Conservation (phyloP, 805 yeast species). For the Monosporozyma solicola region DNA sequence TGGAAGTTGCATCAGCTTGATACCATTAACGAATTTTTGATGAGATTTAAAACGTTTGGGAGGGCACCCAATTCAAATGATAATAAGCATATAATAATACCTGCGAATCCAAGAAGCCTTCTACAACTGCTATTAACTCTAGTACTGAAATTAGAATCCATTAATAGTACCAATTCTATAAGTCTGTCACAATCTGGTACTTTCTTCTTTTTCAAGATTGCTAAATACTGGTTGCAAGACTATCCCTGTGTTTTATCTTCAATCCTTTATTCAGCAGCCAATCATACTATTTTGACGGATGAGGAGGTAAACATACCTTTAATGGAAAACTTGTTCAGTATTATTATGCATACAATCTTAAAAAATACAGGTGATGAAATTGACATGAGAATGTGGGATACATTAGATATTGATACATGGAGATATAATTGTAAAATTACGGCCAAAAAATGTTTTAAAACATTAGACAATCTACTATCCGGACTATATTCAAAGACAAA, state of each 20-base stretch:
- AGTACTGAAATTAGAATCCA: conserved; percentile 36
- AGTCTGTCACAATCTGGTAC: conserved; percentile 36
- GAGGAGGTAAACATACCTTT: conserved; percentile 25
- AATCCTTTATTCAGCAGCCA: conserved; percentile 43
- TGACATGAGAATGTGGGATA: conserved; percentile 32
- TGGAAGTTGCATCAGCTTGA: conserved; percentile 37
- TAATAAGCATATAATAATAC: conserved; percentile 25
- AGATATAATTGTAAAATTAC: conserved; percentile 35
- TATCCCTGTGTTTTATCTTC: conserved; percentile 40
- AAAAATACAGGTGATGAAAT: conserved; percentile 13
- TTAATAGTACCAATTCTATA: conserved; percentile 5
- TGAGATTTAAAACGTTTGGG: conserved; percentile 9
- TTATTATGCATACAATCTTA: conserved; percentile 21
- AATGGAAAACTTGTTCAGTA: conserved; percentile 29
- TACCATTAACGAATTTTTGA: conserved; percentile 26
- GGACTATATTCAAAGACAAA: conserved; percentile 36
- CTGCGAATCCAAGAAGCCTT: conserved; percentile 35
- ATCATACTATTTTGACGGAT: conserved; percentile 28
- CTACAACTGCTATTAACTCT: conserved; percentile 34
- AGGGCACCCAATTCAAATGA: not conserved
- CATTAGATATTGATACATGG: conserved; percentile 45
- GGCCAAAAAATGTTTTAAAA: conserved; percentile 39
- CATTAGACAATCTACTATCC: conserved; percentile 36
- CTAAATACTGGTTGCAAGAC: conserved; percentile 51
- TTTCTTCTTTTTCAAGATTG: conserved; percentile 37